Evolutionary conservation across 495 filamentous ascomycete species (phyloP), one percentile per base, ranked within the genome.

Genomic region (Monascus purpureus): DNA sequence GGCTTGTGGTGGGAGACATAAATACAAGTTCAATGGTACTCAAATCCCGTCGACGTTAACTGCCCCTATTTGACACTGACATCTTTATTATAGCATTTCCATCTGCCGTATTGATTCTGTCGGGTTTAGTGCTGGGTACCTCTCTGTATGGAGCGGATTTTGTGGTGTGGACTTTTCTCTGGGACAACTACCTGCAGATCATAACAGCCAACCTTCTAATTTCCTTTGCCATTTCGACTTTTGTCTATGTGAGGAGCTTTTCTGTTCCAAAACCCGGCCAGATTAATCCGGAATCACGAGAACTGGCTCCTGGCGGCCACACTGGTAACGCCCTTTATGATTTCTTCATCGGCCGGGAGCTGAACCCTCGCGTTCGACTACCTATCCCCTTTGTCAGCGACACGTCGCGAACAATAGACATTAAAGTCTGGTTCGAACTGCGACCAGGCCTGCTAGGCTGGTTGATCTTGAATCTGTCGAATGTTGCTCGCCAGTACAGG

Each of bases 281-380:
- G 40, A 43, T 41, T 8, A 68, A 69, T 40, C 58, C 68, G 8
- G 69, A 77, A 22, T 52, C 69, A 34, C 82, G 87, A 32, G 68
- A 86, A 42, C 68, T 96, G 4, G 88, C 88, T 0, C 68, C 73
- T 3, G 85, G 84, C 30, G 86, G 83, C 31, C 68, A 79, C 42
- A 74, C 75, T 9, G 92, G 90, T 32, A 96, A 93, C 48, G 55
- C 79, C 29, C 55, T 96, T 19, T 95, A 96, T 55, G 88, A 96
- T 57, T 96, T 82, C 69, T 97, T 84, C 61, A 96, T 96, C 41
- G 90, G 90, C 13, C 84, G 90, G 22, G 90, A 96, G 49, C 77
- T 96, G 36, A 97, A 96, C 59, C 88, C 92, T 6, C 85, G 86
- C 17, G 53, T 96, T 29, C 72, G 65, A 3, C 46, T 93, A 8